Evolutionary conservation across 2,329 filamentous ascomycete genomes (phyloP).

Genomic region (Pseudogymnoascus sp.): DNA sequence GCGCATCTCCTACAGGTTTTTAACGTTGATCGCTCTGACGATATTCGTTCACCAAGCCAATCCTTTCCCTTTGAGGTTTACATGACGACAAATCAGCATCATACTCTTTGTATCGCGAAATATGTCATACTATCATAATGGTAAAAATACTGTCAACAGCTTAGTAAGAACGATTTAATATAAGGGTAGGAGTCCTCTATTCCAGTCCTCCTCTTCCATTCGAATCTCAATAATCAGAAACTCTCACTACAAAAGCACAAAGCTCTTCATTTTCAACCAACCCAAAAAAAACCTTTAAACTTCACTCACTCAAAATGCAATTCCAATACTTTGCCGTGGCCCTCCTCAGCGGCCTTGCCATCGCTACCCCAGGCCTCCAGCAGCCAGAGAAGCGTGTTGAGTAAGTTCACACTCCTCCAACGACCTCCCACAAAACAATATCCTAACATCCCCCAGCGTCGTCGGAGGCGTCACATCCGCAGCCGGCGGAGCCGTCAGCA

Average conservation of each 20-base stretch:
- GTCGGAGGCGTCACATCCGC: background rate
- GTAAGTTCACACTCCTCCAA: background rate
- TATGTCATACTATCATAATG: constrained; percentile 8
- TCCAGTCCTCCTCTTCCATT: background rate
- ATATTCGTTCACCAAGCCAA: background rate
- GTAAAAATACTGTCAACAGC: background rate
- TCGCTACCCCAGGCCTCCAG: background rate
- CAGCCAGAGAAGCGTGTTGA: background rate
- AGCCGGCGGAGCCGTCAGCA: background rate
- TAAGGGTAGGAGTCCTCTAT: constrained; percentile 1
- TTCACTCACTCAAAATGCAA: constrained; percentile 3
- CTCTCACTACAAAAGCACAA: background rate
- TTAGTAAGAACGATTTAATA: constrained; percentile 7
- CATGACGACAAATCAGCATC: constrained; percentile 1
- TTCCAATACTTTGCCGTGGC: background rate
- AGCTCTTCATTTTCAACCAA: background rate
- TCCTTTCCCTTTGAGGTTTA: background rate
- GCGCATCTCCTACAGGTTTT: background rate
- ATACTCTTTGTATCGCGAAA: background rate
- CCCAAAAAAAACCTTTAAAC: background rate
- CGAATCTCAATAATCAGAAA: background rate
- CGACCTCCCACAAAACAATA: background rate
- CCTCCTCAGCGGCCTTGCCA: background rate
- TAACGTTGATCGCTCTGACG: background rate
- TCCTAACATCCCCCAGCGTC: background rate